A percentile compares a stretch with the other conserved stretches of the same genome.
phyloP scores from a whole-genome alignment of 1,139 yeast genomes.

The Hyphopichia buzzinii region DNA sequence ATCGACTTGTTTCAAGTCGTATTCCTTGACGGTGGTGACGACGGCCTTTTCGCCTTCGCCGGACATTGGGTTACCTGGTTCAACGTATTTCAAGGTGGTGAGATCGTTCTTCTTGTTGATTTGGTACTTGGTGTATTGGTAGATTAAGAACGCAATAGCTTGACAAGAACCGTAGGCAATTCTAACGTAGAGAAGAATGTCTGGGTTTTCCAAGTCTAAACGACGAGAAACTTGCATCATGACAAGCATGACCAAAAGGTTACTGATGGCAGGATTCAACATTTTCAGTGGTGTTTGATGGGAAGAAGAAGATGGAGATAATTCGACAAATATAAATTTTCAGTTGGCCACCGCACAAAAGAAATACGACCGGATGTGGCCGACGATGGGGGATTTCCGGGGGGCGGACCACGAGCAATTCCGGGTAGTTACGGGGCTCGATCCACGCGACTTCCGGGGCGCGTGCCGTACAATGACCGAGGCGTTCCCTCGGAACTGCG shows the following conservation, averaged over 20 bases:
- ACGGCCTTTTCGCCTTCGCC: conserved; percentile 75
- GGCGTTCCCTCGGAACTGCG: too few relatives aligned
- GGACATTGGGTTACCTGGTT: conserved; percentile 78
- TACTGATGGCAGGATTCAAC: conserved; percentile 86
- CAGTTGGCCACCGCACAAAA: conserved; percentile 1
- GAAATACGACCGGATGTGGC: too few relatives aligned
- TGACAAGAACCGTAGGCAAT: conserved; percentile 69
- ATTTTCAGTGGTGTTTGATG: background rate
- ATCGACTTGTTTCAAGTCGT: conserved; percentile 86
- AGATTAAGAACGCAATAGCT: conserved; percentile 60
- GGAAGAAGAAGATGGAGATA: conserved; percentile 1
- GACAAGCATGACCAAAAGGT: conserved; percentile 87
- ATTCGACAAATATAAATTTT: background rate
- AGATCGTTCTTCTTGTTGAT: conserved; percentile 80
- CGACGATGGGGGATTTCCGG: background rate
- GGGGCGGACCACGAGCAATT: too few relatives aligned
- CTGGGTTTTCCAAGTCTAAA: conserved; percentile 86
- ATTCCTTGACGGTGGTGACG: conserved; percentile 91
- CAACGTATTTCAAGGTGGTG: conserved; percentile 88
- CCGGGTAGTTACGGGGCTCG: too few relatives aligned
- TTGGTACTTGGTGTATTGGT: conserved; percentile 58
- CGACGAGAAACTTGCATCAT: conserved; percentile 96
- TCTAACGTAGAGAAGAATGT: conserved; percentile 73
- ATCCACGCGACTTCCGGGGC: background rate
- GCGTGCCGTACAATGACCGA: too few relatives aligned